Base-by-base conservation (phyloP, 2,329 filamentous ascomycete species). In the Leptosphaerulina australis region DNA sequence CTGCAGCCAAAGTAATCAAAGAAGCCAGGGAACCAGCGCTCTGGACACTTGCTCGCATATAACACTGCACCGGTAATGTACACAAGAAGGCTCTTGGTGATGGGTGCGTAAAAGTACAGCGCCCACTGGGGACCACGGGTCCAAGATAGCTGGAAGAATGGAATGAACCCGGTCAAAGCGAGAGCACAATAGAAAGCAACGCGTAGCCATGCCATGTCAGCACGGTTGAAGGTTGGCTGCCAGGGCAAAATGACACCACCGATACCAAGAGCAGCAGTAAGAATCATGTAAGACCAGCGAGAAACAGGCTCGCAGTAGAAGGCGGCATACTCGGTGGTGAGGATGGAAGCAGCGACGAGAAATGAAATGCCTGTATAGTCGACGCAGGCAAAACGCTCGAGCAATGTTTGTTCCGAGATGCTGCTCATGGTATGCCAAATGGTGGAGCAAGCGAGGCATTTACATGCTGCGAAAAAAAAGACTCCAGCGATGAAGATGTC, bases 371-470 rank as follows among this genome's bases (percentile, higher is more conserved):
- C 94, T 0, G 94, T 97, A 76, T 99, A 99, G 74, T 99, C 94
- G 51, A 99, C 91, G 72, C 94, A 99, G 14, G 94, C 94, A 67
- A 99, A 97, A 55, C 91, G 88, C 70, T 96, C 94, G 76, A 99
- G 88, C 31, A 96, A 83, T 15, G 86, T 84, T 66, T 96, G 87
- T 61, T 96, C 90, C 14, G 93, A 91, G 45, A 97, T 95, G 64
- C 90, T 91, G 77, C 93, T 96, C 91, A 99, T 97, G 20, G 94
- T 97, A 77, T 99, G 94, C 94, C 94, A 99, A 68, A 97, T 86
- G 57, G 88, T 93, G 55, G 89, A 95, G 85, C 94, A 99, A 69
- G 93, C 85, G 46, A 99, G 83, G 67, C 93, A 97, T 74, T 97
- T 91, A 79, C 87, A 91, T 35, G 94, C 94, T 37, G 93, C 94